phyloP scores from a whole-genome alignment of 78 protist species.

The Anaeramoeba flamelloides region DNA sequence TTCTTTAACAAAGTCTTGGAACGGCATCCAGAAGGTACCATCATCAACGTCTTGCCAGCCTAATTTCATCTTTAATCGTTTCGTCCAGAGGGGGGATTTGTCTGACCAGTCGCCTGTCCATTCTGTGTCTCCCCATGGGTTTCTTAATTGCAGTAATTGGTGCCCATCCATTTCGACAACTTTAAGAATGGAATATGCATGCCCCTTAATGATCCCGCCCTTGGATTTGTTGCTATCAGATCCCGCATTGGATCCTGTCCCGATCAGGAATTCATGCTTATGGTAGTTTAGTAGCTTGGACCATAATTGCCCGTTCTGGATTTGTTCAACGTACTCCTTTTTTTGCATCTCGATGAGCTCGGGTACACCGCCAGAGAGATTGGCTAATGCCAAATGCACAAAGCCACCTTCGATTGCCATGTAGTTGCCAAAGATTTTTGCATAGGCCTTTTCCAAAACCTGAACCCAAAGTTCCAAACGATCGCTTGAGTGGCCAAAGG shows the following conservation, averaged over 20 bases:
- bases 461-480: background rate
- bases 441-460: constrained; percentile 11
- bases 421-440: background rate
- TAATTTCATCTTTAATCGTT: background rate
- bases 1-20: background rate
- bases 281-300: constrained; percentile 1
- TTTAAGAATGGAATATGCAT: background rate
- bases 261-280: background rate
- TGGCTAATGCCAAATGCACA: background rate
- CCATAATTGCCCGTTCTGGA: background rate
- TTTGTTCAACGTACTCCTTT: background rate
- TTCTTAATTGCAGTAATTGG: background rate
- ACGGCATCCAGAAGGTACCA: constrained; percentile 9
- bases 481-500: background rate
- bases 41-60: background rate
- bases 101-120: constrained; percentile 10
- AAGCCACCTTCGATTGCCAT: background rate
- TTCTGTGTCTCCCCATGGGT: constrained; percentile 15
- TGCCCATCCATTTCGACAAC: background rate
- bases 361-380: background rate
- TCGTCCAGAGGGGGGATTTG: background rate
- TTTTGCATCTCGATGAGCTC: background rate
- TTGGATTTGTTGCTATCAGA: background rate
- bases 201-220: background rate
- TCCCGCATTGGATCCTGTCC: too few relatives aligned